Base-by-base conservation (phyloP, 2,329 filamentous ascomycete species). In the Sphaerulina vaccinii region DNA sequence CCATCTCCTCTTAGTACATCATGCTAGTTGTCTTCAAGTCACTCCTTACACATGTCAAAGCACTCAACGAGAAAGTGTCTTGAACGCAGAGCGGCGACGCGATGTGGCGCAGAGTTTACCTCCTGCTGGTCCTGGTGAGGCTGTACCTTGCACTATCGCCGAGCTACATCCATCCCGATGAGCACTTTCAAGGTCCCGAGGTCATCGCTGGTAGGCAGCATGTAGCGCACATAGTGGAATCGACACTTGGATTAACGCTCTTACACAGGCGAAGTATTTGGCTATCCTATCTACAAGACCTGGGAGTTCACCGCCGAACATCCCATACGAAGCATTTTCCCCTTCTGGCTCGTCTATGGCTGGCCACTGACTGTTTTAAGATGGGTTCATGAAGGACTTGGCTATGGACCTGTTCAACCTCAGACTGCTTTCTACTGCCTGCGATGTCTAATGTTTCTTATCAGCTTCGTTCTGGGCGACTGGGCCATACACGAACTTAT, bases 101-200 rank as follows among this genome's bases (percentile, higher is more conserved):
- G 62, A 27, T 96, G 92, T 96, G 90, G 90, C 84, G 91, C 78
- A 85, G 91, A 72, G 82, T 85, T 57, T 96, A 96, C 73, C 78
- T 97, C 58, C 74, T 95, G 37, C 79, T 99, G 64, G 79, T 95
- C 65, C 77, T 93, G 62, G 83, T 96, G 65, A 87, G 93, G 71
- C 80, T 97, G 67, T 97, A 92, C 81, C 92, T 97, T 70, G 92
- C 93, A 55, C 76, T 97, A 59, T 91, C 87, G 58, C 88, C 93
- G 53, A 97, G 92, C 78, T 99, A 99, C 72, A 82, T 99, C 40
- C 93, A 99, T 71, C 93, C 93, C 4, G 93, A 99, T 75, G 93
- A 99, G 79, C 93, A 97, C 77, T 99, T 99, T 67, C 93, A 99
- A 75, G 93, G 93, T 29, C 93, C 93, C 13, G 93, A 99, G 76